Base-by-base conservation (phyloP, 805 yeast genomes). In the Hanseniaspora guilliermondii region DNA sequence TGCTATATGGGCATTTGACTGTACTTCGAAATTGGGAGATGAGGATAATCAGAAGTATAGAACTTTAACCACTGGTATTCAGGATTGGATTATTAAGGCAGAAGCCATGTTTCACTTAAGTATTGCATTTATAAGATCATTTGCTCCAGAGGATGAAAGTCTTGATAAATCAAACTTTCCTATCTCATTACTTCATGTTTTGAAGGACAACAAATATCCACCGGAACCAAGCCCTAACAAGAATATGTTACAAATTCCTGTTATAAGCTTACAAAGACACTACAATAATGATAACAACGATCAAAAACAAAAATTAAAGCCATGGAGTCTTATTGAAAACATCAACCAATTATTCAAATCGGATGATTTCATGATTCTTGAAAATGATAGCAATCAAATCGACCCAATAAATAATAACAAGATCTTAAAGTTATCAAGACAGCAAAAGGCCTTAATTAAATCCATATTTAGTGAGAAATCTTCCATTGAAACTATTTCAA, bases 31-130 rank as follows among this genome's bases (percentile, higher is more conserved):
- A 11, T 32, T 53, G 21, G 42, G 47, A 24, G 50, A 57, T 62
- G 52, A 62, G 55, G 70, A 70, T 14, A 12, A 21, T 42, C 36
- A n/a, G 30, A 66, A 65, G 57, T 17, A 32, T 21, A 44, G 36
- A 32, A 65, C 74, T 0, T 85, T 85, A 64, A 75, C 76, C 37
- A 82, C 83, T 58, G 96, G 95, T 2, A 65, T 87, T 54, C 77
- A 78, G 45, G 76, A 77, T 46, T 87, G 95, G 95, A 71, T 82
- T 41, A 80, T 85, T 2, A 86, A 88, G 2, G 81, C 93, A 5
- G 87, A 85, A 64, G 96, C 96, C 0, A 77, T 87, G 69, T 84
- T 85, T 62, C 97, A 88, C 66, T 67, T 88, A 33, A 71, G 87
- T 24, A 68, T 87, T 35, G 77, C 95, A 2, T 88, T 87, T 61